Percentiles rank a stretch among this genome's conserved stretches.
phyloP scores from a whole-genome alignment of 2,329 filamentous ascomycete species.

The Diaporthe eres region DNA sequence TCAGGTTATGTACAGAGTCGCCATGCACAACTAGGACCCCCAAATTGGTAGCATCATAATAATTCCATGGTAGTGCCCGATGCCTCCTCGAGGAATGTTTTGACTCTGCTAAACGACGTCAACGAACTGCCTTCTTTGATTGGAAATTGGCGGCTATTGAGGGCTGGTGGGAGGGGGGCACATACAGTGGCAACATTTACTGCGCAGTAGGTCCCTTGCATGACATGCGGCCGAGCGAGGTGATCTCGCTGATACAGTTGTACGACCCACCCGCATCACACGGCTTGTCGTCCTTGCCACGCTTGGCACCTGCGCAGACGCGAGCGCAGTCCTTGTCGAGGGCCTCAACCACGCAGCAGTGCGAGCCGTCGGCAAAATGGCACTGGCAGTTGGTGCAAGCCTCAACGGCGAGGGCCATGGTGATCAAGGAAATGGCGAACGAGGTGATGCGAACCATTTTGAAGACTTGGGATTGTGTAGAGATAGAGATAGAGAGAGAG shows the following conservation, averaged over 20 bases:
- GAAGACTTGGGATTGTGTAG: not conserved
- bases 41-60: not conserved
- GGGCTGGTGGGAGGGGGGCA: not conserved
- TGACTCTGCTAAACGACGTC: not conserved
- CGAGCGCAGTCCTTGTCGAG: not conserved
- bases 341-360: not conserved
- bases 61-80: not conserved
- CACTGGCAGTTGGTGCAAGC: conserved; percentile 4
- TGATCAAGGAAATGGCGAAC: not conserved
- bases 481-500: too few relatives aligned
- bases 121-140: not conserved
- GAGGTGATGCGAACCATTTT: conserved; percentile 11
- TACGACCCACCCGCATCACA: conserved; percentile 3
- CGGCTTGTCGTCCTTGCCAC: conserved; percentile 11
- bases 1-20: too few relatives aligned
- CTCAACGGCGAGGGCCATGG: conserved; percentile 8
- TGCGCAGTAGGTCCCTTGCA: conserved; percentile 6
- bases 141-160: not conserved
- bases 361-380: conserved; percentile 1
- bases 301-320: conserved; percentile 4
- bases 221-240: not conserved
- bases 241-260: not conserved
- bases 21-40: not conserved
- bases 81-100: not conserved
- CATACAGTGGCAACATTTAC: not conserved